Evolutionary conservation across 768 basidiomycete genomes (phyloP).

Genomic region (Suillus luteus): DNA sequence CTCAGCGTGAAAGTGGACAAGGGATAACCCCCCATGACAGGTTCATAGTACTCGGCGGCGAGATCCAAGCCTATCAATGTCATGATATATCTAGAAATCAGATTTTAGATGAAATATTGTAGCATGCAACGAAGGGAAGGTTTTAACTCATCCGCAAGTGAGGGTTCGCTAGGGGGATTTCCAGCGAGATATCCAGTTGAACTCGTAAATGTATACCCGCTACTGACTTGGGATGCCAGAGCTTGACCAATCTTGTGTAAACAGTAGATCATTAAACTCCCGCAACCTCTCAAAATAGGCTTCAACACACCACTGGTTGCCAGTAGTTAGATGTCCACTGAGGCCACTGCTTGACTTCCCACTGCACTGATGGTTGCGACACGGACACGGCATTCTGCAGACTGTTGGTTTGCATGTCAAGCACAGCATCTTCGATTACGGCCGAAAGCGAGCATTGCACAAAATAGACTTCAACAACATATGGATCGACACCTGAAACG

Average conservation of each 20-base stretch:
- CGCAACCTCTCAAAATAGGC: not conserved
- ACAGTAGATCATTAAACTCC: not conserved
- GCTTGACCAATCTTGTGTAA: not conserved
- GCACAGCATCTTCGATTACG: no score
- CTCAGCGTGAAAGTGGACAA: not conserved
- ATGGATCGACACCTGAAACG: no score
- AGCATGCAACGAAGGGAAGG: not conserved
- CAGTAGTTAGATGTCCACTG: not conserved
- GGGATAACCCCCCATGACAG: not conserved
- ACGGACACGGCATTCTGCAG: not conserved
- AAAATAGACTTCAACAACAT: not conserved
- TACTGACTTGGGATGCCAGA: not conserved
- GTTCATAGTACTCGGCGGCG: no score
- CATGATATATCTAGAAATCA: constrained; percentile 6
- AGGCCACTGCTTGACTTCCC: not conserved
- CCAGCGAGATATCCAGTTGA: no score
- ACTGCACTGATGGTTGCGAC: not conserved
- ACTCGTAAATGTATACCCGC: not conserved
- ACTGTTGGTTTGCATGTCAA: not conserved
- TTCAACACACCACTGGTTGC: not conserved
- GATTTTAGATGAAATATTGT: not conserved
- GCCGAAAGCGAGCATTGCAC: not conserved
- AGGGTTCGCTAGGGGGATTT: not conserved
- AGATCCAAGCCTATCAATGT: constrained; percentile 2
- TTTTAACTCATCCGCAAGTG: not conserved